Percentiles rank a stretch among this genome's conserved stretches.
phyloP scores from a whole-genome alignment of 192 early-diverging fungal genomes.

The Backusella morwellensis region DNA sequence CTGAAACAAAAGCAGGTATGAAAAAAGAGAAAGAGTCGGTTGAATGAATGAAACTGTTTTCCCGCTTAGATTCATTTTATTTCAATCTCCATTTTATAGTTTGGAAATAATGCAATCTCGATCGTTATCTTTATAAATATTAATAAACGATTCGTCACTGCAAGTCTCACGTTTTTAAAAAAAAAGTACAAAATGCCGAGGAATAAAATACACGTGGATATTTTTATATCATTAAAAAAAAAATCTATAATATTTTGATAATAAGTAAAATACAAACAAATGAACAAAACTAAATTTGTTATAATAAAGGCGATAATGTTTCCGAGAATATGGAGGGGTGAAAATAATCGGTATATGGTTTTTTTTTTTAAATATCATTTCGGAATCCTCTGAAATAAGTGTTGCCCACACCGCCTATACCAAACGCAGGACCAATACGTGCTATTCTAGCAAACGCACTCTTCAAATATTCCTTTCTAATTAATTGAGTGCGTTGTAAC shows the following conservation, averaged over 20 bases:
- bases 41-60: background rate
- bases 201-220: background rate
- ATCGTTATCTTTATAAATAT: background rate
- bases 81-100: background rate
- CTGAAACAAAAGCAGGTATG: background rate
- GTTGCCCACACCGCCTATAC: conserved; percentile 45
- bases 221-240: background rate
- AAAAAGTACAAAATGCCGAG: background rate
- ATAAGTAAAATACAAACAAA: background rate
- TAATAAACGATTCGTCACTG: background rate
- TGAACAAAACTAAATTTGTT: background rate
- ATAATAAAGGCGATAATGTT: background rate
- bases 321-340: background rate
- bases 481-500: conserved; percentile 13
- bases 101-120: background rate
- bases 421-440: conserved; percentile 46
- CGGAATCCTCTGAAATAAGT: conserved; percentile 21
- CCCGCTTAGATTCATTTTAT: background rate
- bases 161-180: background rate
- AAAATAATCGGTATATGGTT: background rate
- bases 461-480: conserved; percentile 36
- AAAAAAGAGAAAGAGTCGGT: background rate
- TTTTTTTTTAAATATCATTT: background rate
- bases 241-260: background rate
- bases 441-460: conserved; percentile 41